phyloP scores from a whole-genome alignment of 345 rosid species.

The Pelargonium nanum region DNA sequence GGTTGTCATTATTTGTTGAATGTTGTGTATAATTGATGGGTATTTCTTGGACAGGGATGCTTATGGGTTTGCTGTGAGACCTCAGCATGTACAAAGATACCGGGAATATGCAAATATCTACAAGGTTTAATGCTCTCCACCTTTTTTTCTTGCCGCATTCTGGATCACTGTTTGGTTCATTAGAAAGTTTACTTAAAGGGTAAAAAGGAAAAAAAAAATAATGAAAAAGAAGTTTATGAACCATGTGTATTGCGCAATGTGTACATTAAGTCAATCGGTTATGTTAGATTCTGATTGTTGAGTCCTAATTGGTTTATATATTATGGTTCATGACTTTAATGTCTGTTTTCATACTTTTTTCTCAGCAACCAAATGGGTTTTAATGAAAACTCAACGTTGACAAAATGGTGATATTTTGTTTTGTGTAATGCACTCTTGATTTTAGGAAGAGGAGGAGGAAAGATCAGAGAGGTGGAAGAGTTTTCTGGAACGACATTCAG shows the following conservation, averaged over 20 bases:
- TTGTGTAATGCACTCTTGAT: neutral
- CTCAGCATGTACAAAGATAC: constrained; percentile 94
- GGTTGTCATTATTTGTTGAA: neutral
- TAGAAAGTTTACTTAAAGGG: neutral
- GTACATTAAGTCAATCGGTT: neutral
- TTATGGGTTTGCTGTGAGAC: constrained; percentile 96
- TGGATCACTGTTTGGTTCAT: neutral
- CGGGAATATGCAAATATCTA: constrained; percentile 90
- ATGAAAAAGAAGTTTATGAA: neutral
- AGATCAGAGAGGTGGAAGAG: constrained; percentile 90
- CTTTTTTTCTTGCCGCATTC: neutral
- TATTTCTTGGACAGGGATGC: constrained; percentile 65
- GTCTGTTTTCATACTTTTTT: neutral
- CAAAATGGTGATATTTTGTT: neutral
- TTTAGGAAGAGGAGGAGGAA: constrained; percentile 99
- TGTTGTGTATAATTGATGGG: constrained; percentile 1
- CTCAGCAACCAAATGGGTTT: neutral
- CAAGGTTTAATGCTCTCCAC: constrained; percentile 43
- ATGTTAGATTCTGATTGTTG: neutral
- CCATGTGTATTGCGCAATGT: neutral
- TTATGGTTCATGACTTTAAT: neutral
- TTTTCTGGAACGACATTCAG: constrained; percentile 69
- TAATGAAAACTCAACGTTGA: no score
- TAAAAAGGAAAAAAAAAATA: neutral
- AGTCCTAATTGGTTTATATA: neutral